Percentiles rank a stretch among this genome's conserved stretches.
phyloP scores from a whole-genome alignment of 2,329 filamentous ascomycete species.

The Nothophaeocryptopus gaeumannii region DNA sequence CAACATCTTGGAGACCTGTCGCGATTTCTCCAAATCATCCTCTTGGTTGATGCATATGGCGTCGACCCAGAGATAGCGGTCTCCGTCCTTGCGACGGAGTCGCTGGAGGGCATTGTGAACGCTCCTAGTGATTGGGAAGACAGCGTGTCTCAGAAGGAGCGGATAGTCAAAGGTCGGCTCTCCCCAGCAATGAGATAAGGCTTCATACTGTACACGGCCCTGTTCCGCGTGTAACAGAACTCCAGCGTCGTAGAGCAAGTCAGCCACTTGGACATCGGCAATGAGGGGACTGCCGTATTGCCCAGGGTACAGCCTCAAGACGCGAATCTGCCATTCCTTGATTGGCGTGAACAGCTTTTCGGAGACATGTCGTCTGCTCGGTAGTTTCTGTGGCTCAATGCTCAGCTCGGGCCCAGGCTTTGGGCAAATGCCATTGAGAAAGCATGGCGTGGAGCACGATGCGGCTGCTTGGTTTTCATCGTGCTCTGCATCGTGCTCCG shows the following conservation, averaged over 20 bases:
- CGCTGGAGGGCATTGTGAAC: not conserved
- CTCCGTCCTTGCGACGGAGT: not conserved
- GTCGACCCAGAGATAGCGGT: slow-evolving; percentile 1
- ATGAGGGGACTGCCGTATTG: slow-evolving; percentile 2
- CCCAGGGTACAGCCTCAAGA: not conserved
- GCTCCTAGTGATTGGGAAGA: not conserved
- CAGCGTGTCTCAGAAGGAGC: not conserved
- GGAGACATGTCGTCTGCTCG: not conserved
- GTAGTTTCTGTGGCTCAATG: not conserved
- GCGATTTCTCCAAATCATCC: not conserved
- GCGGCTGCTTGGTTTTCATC: too few relatives aligned
- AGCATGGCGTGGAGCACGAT: too few relatives aligned
- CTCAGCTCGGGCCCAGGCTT: too few relatives aligned
- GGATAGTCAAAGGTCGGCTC: not conserved
- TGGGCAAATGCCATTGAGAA: too few relatives aligned
- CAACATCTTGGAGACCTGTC: not conserved
- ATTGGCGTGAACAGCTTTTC: not conserved
- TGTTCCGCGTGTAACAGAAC: not conserved
- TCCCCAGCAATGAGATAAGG: not conserved
- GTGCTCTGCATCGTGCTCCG: too few relatives aligned
- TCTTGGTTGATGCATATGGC: not conserved
- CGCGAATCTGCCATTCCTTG: not conserved
- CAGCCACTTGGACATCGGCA: slow-evolving; percentile 1
- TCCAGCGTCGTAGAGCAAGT: not conserved
- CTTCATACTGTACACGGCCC: not conserved